These are phyloP conservation scores for Ilyonectria destructans DNA, from an alignment of 2,329 filamentous ascomycete species.

Conservation along the genomic window DNA sequence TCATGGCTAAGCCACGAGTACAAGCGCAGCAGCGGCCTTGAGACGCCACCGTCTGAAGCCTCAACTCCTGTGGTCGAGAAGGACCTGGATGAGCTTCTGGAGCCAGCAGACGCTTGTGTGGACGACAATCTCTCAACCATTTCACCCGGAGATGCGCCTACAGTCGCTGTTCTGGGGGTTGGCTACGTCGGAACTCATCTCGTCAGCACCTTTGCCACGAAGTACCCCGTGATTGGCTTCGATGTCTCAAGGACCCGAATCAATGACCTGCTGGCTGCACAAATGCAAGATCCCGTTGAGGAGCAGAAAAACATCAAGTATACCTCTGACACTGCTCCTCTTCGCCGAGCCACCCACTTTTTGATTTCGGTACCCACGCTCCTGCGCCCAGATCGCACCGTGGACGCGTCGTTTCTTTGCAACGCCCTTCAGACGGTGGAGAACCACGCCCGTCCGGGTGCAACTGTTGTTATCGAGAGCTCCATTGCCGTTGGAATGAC, in stretches of 20 bases:
- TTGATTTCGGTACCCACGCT: constrained; percentile 70
- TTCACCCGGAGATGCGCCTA: no score
- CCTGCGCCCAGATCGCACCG: constrained; percentile 61
- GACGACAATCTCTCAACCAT: no score
- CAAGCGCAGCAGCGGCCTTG: no score
- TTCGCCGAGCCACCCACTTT: constrained; percentile 63
- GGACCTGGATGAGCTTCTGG: no score
- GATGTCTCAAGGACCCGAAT: constrained; percentile 62
- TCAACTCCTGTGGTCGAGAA: no score
- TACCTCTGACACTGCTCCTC: constrained; percentile 53
- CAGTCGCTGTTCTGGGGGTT: constrained; percentile 67
- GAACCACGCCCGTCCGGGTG: constrained; percentile 60
- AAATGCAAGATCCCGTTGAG: constrained; percentile 45
- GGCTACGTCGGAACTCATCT: constrained; percentile 69
- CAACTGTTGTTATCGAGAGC: constrained; percentile 68
- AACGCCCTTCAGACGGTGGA: constrained; percentile 61
- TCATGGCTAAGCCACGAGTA: no score
- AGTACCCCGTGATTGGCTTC: constrained; percentile 63
- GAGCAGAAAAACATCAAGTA: constrained; percentile 55
- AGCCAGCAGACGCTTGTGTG: no score
- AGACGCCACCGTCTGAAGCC: no score
- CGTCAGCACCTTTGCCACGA: constrained; percentile 59
- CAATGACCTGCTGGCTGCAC: constrained; percentile 47
- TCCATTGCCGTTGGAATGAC: constrained; percentile 72
- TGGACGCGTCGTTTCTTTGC: constrained; percentile 64